These are phyloP conservation scores for Leavenworthia alabamica DNA, from an alignment of 345 rosid species.

Conservation along the genomic window DNA sequence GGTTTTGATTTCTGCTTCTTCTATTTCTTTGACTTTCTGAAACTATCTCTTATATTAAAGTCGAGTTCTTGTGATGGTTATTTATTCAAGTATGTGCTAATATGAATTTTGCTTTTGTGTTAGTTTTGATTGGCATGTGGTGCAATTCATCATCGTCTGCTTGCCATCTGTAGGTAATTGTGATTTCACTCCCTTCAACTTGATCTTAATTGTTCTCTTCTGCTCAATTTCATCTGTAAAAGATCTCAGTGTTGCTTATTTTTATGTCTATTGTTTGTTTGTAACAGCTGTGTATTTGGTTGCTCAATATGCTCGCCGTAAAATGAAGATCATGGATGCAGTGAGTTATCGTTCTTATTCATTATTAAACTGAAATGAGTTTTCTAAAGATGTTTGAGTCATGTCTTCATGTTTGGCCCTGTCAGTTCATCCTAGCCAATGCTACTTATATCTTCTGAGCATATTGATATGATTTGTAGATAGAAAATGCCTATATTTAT, in stretches of 20 bases:
- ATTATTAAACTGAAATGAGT: background rate
- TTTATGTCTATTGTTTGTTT: conserved; percentile 12
- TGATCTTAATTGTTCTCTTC: conserved; percentile 5
- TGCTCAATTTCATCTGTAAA: conserved; percentile 11
- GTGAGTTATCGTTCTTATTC: conserved; percentile 31
- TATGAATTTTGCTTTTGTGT: conserved; percentile 22
- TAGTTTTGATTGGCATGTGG: conserved; percentile 93
- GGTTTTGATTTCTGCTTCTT: background rate
- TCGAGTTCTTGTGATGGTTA: conserved; percentile 1
- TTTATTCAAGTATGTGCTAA: background rate
- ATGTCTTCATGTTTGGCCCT: background rate
- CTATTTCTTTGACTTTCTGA: conserved; percentile 2
- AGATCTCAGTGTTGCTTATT: background rate
- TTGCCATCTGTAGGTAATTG: conserved; percentile 85
- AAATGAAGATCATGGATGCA: conserved; percentile 80
- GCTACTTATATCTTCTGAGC: background rate
- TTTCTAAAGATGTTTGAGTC: background rate
- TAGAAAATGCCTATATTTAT: too few relatives aligned
- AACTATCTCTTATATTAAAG: background rate
- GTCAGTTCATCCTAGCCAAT: background rate
- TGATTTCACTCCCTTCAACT: background rate
- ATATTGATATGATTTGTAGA: too few relatives aligned
- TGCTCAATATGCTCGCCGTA: conserved; percentile 77
- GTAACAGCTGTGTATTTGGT: conserved; percentile 76
- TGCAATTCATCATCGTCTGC: conserved; percentile 87